Base-by-base conservation (phyloP, 345 rosid species). In the Crucihimalaya himalaica region DNA sequence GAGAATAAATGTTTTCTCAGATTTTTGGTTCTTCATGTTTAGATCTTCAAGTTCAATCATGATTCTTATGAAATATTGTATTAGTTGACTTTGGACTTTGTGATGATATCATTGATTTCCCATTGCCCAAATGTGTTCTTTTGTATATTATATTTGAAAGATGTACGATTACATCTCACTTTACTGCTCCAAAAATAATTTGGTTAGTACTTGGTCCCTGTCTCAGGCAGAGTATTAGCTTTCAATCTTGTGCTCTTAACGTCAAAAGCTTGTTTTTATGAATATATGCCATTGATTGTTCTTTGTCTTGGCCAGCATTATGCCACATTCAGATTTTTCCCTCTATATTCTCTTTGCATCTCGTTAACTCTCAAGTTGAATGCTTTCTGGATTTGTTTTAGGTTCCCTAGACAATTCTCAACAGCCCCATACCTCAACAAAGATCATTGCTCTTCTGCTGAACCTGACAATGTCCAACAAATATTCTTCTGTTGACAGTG, bases 51-150 rank as follows among this genome's bases (percentile, higher is more conserved):
- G 52, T 56, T 46, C 40, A 65, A 29, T 45, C 58, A 11, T 65
- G 39, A 5, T 56, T 55, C 8, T 66, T 32, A 45, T 63, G 10
- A 63, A 20, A 20, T 64, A 9, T 34, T 57, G 34, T 58, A 27
- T 58, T 14, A 37, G 60, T 57, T 50, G 61, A 75, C 63, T 75
- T 75, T 50, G 46, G 68, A 51, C 56, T 12, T 51, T 72, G 35
- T 75, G 69, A 40, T 60, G 19, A 48, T 54, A 40, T 72, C 31
- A 16, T 46, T 14, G 16, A 40, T 20, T 62, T 10, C 53, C 53
- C 14, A 64, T 42, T 54, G 15, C 15, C 15, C 3, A 73, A 20
- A 19, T 40, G 4, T 63, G 6, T 54, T 37, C 1, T 34, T 6
- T 28, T 40, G 1, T 40, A 4, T 27, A 16, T 13, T 40, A 12